Base-by-base conservation (phyloP, 2,329 filamentous ascomycete species). In the Neodidymelliopsis sp. region DNA sequence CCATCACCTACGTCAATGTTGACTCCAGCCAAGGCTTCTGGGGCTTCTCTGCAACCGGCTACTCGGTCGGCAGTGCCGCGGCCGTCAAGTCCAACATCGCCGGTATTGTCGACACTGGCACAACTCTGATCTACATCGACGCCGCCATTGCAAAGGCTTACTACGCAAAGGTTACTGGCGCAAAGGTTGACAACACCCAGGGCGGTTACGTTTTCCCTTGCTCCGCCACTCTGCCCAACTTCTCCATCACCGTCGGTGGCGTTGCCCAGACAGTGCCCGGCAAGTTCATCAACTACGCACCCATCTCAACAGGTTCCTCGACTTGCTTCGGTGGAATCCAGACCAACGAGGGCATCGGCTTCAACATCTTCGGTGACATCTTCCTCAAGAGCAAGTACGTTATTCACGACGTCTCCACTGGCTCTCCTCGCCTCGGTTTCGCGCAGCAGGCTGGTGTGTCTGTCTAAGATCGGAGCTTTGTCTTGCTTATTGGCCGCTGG, bases 381-480 rank as follows among this genome's bases (percentile, higher is more conserved):
- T 90, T 91, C 76, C 80, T 94, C 59, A 94, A 94, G 82, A 83
- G 83, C 45, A 78, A 89, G 55, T 91, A 88, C 66, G 84, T 87
- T 22, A 84, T 90, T 36, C 91, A 72, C 59, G 71, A 71, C 20
- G 57, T 62, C 49, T 37, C 49, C n/a, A 60, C 59, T 29, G 43
- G 38, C 16, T 63, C 66, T 3, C 75, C 77, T 12, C 60, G 75
- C 27, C 61, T 79, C 22, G 76, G 77, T 5, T 77, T 79, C 48
- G 77, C 76, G 7, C 66, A 70, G 56, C 75, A 77, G 62, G 62
- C 63, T 13, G 62, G 62, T 40, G 43, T 67, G 2, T 66, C 40
- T 6, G 29, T 19, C 24, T 50, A 45, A 41, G 41, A 11, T 20
- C 12, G 15, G 11, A 15, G 8, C 5, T 15, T 4, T 10, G 6